Conservation (phyloP, 164 flowering plant genomes). For the Vitis cinerea region DNA sequence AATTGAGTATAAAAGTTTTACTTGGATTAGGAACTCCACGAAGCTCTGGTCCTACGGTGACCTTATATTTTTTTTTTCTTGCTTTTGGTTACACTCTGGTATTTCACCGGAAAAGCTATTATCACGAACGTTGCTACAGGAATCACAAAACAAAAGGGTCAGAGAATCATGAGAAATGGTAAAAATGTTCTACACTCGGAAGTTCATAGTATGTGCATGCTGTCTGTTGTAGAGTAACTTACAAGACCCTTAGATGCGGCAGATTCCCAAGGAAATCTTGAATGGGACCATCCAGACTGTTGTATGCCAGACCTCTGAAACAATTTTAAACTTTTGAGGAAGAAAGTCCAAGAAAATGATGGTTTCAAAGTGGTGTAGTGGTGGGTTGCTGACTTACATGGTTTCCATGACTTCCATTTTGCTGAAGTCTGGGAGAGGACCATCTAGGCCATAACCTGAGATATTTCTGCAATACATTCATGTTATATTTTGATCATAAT, state of each 20-base stretch:
- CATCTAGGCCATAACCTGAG: slow-evolving; percentile 2
- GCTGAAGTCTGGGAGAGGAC: slow-evolving; percentile 6
- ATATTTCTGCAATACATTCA: slow-evolving; percentile 2
- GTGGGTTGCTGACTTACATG: slow-evolving; percentile 1
- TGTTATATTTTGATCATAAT: too few species aligned
- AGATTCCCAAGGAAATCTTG: slow-evolving; percentile 8
- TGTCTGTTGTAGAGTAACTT: background rate
- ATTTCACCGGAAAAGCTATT: slow-evolving; percentile 11
- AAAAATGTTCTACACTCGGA: too few species aligned
- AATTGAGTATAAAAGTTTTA: too few species aligned
- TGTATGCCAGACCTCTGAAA: background rate
- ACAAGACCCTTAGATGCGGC: slow-evolving; percentile 4
- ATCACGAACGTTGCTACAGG: background rate
- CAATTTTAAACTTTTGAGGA: background rate
- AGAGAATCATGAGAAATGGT: background rate
- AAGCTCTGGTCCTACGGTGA: too few species aligned
- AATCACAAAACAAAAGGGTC: background rate
- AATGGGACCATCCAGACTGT: slow-evolving; percentile 8
- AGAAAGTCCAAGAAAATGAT: background rate
- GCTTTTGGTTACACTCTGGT: background rate
- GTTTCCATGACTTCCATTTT: slow-evolving; percentile 11
- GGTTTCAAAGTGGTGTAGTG: background rate
- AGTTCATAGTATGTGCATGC: too few species aligned
- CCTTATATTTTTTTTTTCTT: background rate
- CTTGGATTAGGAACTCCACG: too few species aligned